A percentile compares a stretch with the other conserved stretches of the same genome.
Evolutionary conservation across 768 basidiomycete species (phyloP).

Genomic region (Chiua virens): DNA sequence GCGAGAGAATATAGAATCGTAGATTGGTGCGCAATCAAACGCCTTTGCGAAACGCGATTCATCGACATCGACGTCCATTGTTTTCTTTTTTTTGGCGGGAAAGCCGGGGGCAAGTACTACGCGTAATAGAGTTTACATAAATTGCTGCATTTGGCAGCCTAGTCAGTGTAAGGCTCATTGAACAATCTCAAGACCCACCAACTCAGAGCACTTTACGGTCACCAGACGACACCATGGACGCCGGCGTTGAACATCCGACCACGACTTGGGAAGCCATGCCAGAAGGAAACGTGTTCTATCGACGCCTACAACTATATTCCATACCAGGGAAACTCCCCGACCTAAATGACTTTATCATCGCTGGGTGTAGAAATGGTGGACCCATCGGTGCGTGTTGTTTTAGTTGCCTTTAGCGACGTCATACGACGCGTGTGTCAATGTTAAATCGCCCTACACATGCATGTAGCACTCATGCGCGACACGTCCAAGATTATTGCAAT

Average conservation of each 20-base stretch:
- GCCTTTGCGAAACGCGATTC: background rate
- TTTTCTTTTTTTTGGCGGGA: too few relatives aligned
- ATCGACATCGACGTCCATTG: too few relatives aligned
- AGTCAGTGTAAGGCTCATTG: too few relatives aligned
- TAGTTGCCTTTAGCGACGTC: background rate
- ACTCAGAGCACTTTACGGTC: too few relatives aligned
- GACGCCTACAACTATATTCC: conserved; percentile 80
- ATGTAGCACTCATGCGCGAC: conserved; percentile 83
- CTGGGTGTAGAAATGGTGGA: conserved; percentile 84
- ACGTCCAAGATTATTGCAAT: conserved; percentile 75
- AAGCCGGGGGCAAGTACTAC: too few relatives aligned
- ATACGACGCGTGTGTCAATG: conserved; percentile 3
- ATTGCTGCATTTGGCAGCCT: too few relatives aligned
- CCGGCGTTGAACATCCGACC: conserved; percentile 69
- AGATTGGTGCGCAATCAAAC: conserved; percentile 21
- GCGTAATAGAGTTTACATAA: too few relatives aligned
- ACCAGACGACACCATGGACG: conserved; percentile 22
- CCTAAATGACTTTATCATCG: conserved; percentile 75
- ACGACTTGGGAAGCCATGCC: conserved; percentile 90
- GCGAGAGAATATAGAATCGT: conserved; percentile 18
- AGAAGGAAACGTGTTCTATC: conserved; percentile 84
- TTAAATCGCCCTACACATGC: background rate
- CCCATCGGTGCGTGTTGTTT: conserved; percentile 68
- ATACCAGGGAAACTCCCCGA: conserved; percentile 77
- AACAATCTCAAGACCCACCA: too few relatives aligned